Conservation (phyloP, 352 stramenopile species). For the Phytophthora gonapodyides region DNA sequence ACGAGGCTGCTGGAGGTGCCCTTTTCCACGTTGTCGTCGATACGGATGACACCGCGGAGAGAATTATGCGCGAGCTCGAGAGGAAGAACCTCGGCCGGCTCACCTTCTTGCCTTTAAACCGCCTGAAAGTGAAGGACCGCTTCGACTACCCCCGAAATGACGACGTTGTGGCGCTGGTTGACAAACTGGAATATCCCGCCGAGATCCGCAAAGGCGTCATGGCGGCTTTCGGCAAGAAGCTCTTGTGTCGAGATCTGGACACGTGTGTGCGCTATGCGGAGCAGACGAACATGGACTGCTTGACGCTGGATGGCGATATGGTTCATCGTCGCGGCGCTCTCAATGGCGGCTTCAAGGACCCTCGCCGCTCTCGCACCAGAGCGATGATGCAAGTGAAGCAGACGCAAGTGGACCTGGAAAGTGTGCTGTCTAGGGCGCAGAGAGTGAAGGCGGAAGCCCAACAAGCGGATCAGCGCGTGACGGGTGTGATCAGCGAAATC, state of each 20-base stretch:
- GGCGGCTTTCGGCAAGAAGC: constrained; percentile 97
- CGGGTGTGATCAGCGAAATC: constrained; percentile 80
- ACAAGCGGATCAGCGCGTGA: constrained; percentile 90
- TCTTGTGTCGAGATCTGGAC: constrained; percentile 95
- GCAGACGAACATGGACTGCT: constrained; percentile 95
- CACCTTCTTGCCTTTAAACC: constrained; percentile 97
- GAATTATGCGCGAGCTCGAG: constrained; percentile 95
- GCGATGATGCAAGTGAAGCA: constrained; percentile 87
- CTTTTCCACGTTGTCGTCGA: constrained; percentile 99
- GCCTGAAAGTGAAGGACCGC: constrained; percentile 89
- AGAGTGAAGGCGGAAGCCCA: constrained; percentile 90
- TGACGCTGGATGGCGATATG: constrained; percentile 99
- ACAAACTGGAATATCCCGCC: constrained; percentile 83
- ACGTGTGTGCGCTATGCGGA: constrained; percentile 80
- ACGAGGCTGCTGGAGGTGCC: constrained; percentile 95
- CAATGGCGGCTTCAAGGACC: constrained; percentile 97
- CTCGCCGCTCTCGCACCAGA: constrained; percentile 68
- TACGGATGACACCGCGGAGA: constrained; percentile 95
- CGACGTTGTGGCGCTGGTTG: constrained; percentile 82
- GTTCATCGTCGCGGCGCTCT: constrained; percentile 97
- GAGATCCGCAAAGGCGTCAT: constrained; percentile 94
- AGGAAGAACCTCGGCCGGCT: constrained; percentile 94
- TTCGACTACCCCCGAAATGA: constrained; percentile 77
- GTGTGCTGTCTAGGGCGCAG: constrained; percentile 70
- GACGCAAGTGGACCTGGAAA: constrained; percentile 76